Percentiles rank a stretch among this genome's conserved stretches.
These are phyloP conservation scores for Stylosanthes scabra DNA, from an alignment of 331 rosid genomes.

Conservation along the genomic window DNA sequence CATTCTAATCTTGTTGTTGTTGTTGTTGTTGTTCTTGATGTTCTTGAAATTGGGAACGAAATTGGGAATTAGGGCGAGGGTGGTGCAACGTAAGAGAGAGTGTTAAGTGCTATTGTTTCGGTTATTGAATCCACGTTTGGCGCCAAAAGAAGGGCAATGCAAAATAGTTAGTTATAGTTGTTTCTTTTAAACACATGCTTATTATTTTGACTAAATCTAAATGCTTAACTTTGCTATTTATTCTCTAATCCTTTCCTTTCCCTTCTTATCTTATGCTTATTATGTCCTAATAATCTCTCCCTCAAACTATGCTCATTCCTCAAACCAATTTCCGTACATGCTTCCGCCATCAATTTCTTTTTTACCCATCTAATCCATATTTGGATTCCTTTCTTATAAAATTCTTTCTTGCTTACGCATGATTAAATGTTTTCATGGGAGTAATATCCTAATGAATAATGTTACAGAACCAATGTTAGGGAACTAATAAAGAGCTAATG, in stretches of 20 bases:
- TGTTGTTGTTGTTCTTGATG: no score
- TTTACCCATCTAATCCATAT: neutral
- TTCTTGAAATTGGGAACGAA: neutral
- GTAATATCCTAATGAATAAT: no score
- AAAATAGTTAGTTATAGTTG: neutral
- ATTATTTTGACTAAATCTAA: conserved; percentile 51
- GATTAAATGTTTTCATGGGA: no score
- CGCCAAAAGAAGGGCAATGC: conserved; percentile 52
- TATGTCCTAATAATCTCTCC: neutral
- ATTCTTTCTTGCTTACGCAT: no score
- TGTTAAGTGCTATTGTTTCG: conserved; percentile 46
- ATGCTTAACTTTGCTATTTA: conserved; percentile 35
- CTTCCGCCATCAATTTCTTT: neutral
- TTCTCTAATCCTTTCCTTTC: neutral
- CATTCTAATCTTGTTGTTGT: conserved; percentile 42
- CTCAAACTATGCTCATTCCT: conserved; percentile 34
- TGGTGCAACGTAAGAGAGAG: neutral
- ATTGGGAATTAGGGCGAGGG: neutral
- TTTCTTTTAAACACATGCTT: conserved; percentile 44
- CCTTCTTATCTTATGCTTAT: neutral
- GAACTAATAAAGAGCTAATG: no score
- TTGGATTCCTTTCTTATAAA: neutral
- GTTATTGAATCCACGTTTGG: conserved; percentile 63
- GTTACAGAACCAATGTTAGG: no score
- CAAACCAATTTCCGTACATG: conserved; percentile 1